Base-by-base conservation (phyloP, 805 yeast species). In the Wickerhamomyces mucosus region DNA sequence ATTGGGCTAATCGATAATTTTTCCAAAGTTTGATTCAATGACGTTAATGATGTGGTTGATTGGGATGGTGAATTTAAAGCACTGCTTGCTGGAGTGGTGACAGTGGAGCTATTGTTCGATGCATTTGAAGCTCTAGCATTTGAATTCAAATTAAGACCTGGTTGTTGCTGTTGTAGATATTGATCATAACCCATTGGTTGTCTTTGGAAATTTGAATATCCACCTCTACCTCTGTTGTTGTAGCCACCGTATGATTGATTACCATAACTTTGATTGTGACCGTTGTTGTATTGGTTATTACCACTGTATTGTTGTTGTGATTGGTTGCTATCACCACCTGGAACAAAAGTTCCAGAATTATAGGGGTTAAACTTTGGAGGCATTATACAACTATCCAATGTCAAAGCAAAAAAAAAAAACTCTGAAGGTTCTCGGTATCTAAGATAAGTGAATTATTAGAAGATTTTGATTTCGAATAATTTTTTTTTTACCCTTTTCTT, bases 21-120 rank as follows among this genome's bases (percentile, higher is more conserved):
- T 33, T 68, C 69, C 51, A 86, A 64, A 4, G 92, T 82, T 23
- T 78, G 70, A 43, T 73, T 72, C 37, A 86, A 63, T 6, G 88
- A 78, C 10, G 84, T 61, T 45, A 88, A 63, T 3, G 95, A 80
- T 4, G 83, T 67, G 8, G 86, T 71, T 6, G 89, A 75, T n/a
- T 72, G 65, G 17, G 59, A 52, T 31, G 69, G 67, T 6, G 67
- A 57, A 31, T 34, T 44, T 15, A 46, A 22, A n/a, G 32, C 41
- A n/a, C 47, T 40, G 28, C 39, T 33, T 14, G 41, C 35, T 18
- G 55, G 55, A 4, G 55, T 46, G 14, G 46, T 35, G 18, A 31
- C 42, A 9, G 26, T 35, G 17, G 49, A 49, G 24, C 37, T 41
- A 24, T 33, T 36, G 12, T n/a, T 35, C 29, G 34, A 41, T 29